Base-by-base conservation (phyloP, 1,284 basidiomycete species). In the Naganishia liquefaciens region DNA sequence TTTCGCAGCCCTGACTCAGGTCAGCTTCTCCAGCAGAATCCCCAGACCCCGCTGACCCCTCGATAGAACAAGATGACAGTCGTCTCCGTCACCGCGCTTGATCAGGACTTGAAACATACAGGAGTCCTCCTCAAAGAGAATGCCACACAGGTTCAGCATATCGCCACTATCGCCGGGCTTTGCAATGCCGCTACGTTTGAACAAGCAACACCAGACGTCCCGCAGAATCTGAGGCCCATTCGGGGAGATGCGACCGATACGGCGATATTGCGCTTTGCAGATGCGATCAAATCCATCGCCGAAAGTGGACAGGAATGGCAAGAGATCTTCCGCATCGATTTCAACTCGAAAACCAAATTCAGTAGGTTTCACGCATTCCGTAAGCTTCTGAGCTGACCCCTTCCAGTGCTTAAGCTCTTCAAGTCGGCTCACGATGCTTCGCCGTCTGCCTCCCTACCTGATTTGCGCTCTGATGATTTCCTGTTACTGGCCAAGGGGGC, bases 291-390 rank as follows among this genome's bases (percentile, higher is more conserved):
- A 47, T 72, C 77, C 15, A 75, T 80, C 6, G 62, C 69, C 1
- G 73, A 73, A 30, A 64, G 72, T n/a, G 70, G 73, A 39, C 66
- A 66, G 11, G 76, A 77, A 42, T 81, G 80, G 77, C 61, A 71
- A 13, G 76, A 76, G 60, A 66, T 79, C 5, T 80, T 76, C 73
- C 79, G 78, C 54, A 70, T 76, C 54, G 82, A 83, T 6, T 88
- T 87, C 79, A 86, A 85, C 74, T 86, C 85, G 17, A 83, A 82
- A 74, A 86, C 86, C 72, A 88, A 87, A 74, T 87, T 83, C 81
- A 87, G 64, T 62, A 42, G 61, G 64, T 50, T 7, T 10, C 25
- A 21, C 33, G 6, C 21, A 44, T 5, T n/a, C 33, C n/a, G 40
- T 0, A 23, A 17, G 21, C 33, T 25, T 40, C 43, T 44, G 9